These are phyloP conservation scores for Erythrophleum ivorense DNA, from an alignment of 331 rosid genomes.

Conservation along the genomic window DNA sequence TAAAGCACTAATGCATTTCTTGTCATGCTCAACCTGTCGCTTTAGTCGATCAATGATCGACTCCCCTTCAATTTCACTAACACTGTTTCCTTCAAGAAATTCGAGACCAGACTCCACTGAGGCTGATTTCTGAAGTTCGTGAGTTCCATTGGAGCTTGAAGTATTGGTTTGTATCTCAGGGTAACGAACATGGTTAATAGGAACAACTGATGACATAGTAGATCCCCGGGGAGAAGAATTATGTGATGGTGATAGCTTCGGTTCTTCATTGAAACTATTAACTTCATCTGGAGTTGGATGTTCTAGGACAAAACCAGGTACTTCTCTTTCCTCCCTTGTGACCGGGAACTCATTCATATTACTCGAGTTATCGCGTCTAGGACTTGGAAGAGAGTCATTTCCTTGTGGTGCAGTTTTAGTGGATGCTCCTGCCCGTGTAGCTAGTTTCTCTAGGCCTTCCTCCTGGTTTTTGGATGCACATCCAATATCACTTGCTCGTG, in stretches of 20 bases:
- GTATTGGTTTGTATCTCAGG: slow-evolving; percentile 48
- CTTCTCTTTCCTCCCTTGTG: slow-evolving; percentile 43
- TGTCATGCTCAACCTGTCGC: slow-evolving; percentile 64
- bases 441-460: slow-evolving; percentile 37
- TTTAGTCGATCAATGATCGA: slow-evolving; percentile 52
- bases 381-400: slow-evolving; percentile 41
- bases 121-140: slow-evolving; percentile 46
- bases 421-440: slow-evolving; percentile 38
- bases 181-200: slow-evolving; percentile 17
- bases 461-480: slow-evolving; percentile 35
- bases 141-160: slow-evolving; percentile 43
- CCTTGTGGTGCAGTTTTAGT: slow-evolving; percentile 34
- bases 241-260: slow-evolving; percentile 34
- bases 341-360: slow-evolving; percentile 26
- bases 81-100: slow-evolving; percentile 57
- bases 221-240: slow-evolving; percentile 38
- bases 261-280: slow-evolving; percentile 50
- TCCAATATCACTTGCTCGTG: slow-evolving; percentile 44
- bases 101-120: slow-evolving; percentile 64
- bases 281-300: slow-evolving; percentile 43
- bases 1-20: slow-evolving; percentile 57
- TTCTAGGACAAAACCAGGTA: slow-evolving; percentile 33
- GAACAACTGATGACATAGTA: slow-evolving; percentile 42
- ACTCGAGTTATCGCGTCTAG: slow-evolving; percentile 35
- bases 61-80: slow-evolving; percentile 79